phyloP scores from a whole-genome alignment of 352 stramenopile genomes.

The Globisporangium megalacanthum region DNA sequence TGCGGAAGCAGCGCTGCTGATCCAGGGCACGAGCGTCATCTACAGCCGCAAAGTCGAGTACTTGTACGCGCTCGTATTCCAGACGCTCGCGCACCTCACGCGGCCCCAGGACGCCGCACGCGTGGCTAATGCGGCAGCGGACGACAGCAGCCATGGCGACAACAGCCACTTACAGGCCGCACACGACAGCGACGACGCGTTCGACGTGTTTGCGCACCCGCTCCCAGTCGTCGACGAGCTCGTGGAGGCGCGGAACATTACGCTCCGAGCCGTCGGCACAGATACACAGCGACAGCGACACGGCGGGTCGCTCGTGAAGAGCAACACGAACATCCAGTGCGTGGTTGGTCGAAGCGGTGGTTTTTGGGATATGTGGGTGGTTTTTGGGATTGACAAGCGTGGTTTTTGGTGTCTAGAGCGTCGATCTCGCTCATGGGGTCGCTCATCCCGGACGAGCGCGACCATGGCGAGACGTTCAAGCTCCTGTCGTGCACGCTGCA shows the following conservation, averaged over 20 bases:
- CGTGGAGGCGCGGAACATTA: constrained; percentile 58
- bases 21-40: constrained; percentile 91
- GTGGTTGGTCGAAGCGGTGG: constrained; percentile 6
- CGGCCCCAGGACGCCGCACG: constrained; percentile 37
- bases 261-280: constrained; percentile 24
- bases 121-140: background rate
- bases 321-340: constrained; percentile 68
- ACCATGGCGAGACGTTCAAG: constrained; percentile 84
- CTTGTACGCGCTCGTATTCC: constrained; percentile 90
- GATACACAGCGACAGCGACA: constrained; percentile 15
- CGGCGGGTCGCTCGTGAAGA: constrained; percentile 19
- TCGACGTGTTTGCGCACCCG: constrained; percentile 48
- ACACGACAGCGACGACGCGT: constrained; percentile 8
- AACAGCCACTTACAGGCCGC: background rate
- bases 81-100: constrained; percentile 81
- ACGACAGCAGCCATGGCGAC: constrained; percentile 18
- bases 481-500: constrained; percentile 76
- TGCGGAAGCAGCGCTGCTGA: constrained; percentile 89
- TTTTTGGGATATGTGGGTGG: too few relatives aligned
- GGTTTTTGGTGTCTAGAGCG: constrained; percentile 21
- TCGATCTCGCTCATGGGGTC: constrained; percentile 80
- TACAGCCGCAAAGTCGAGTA: constrained; percentile 96
- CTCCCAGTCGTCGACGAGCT: constrained; percentile 61
- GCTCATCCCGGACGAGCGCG: constrained; percentile 63
- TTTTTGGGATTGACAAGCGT: background rate